Evolutionary conservation across 83 land plant species (phyloP), one percentile per base, ranked within the genome.

Genomic region (Thuja plicata): DNA sequence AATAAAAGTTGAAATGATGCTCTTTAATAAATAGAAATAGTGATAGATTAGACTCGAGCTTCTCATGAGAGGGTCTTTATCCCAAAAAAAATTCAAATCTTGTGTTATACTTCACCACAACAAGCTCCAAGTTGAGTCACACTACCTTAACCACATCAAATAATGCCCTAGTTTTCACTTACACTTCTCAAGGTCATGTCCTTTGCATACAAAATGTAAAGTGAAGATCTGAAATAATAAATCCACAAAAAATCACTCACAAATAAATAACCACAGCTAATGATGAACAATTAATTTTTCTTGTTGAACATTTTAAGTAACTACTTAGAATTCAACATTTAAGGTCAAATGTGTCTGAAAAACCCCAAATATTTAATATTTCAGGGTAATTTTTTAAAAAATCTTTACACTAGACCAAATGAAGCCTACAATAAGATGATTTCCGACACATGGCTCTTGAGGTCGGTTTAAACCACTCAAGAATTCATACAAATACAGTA

Each of bases 61-160:
- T 10, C 34, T 12, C 2, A 27, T 9, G 13, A 45, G 13, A 2
- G 50, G 30, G 11, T 17, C 21, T 41, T 81, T 24, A 43, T 13
- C 82, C 43, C 82, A 2, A 40, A 78, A 41, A 9, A 24, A 9
- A 24, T 21, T n/a, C 70, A 0, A 62, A 62, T 24, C 70, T n/a
- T 21, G 78, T 16, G 32, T 32, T 73, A 73, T n/a, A 32, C 85
- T 45, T 45, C 40, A 38, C 11, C 19, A 32, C 52, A 43, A 81
- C 52, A 11, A 45, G 32, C 16, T 80, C 27, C 46, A 81, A 10
- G 2, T 9, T 8, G 45, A 40, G 32, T 73, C 35, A 2, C 40
- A 12, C 85, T 82, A 82, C 85, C 85, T 82, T 82, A 13, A 43
- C n/a, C 48, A 19, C 85, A 82, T 82, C n/a, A 45, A 46, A 82